Evolutionary conservation across 257 asterid species (phyloP).

Genomic region (Linderniella brevidens): DNA sequence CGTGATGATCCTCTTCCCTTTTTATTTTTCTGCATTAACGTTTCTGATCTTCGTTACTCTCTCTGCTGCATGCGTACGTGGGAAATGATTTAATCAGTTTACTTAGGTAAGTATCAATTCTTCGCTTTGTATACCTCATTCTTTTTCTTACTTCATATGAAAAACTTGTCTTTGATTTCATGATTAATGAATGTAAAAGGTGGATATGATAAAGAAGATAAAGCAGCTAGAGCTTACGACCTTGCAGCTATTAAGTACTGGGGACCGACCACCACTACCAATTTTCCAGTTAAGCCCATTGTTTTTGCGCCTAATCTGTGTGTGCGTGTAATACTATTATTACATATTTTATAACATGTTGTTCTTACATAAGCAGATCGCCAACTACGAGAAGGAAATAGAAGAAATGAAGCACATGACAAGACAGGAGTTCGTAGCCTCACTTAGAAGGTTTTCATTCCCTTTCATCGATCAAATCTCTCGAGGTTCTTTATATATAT

Average conservation of each 20-base stretch:
- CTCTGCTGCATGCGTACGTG: constrained; percentile 29
- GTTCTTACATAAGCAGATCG: constrained; percentile 18
- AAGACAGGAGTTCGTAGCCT: constrained; percentile 89
- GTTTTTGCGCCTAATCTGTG: neutral
- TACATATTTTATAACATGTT: neutral
- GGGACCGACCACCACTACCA: constrained; percentile 86
- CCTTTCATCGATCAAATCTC: too few species aligned
- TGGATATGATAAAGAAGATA: constrained; percentile 89
- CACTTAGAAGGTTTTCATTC: constrained; percentile 55
- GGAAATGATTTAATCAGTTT: constrained; percentile 55
- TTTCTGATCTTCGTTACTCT: constrained; percentile 17
- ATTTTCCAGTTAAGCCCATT: constrained; percentile 43
- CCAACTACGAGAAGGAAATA: constrained; percentile 56
- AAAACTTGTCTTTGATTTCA: constrained; percentile 7
- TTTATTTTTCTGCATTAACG: constrained; percentile 3
- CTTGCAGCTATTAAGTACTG: constrained; percentile 87
- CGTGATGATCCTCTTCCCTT: too few species aligned
- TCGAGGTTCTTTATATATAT: too few species aligned
- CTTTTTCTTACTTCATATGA: constrained; percentile 6
- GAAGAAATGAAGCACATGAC: constrained; percentile 85
- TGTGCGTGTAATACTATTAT: neutral
- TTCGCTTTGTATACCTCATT: neutral
- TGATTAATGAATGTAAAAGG: constrained; percentile 22
- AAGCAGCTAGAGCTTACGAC: constrained; percentile 87
- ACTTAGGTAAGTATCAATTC: constrained; percentile 51